These are phyloP conservation scores for Pichia gijzeniarum DNA, from an alignment of 805 yeast genomes.

Conservation along the genomic window DNA sequence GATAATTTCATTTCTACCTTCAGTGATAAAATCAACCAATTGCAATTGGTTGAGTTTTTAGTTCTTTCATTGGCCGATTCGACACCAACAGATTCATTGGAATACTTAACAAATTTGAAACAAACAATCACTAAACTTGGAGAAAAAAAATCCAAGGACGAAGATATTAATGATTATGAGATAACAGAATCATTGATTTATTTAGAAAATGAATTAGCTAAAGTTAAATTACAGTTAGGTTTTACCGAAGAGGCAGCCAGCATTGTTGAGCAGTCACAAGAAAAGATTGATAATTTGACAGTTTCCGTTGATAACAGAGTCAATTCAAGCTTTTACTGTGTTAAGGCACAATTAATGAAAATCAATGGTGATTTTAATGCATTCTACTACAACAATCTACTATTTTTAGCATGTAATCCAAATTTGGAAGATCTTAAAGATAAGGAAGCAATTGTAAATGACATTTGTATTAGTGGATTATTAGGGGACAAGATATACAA, in stretches of 20 bases:
- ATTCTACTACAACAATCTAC: slow-evolving; percentile 73
- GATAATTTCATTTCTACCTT: slow-evolving; percentile 64
- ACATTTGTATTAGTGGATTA: slow-evolving; percentile 78
- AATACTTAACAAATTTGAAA: slow-evolving; percentile 39
- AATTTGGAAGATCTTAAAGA: slow-evolving; percentile 36
- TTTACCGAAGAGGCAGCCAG: slow-evolving; percentile 54
- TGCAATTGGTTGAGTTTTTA: slow-evolving; percentile 72
- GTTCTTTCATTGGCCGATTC: slow-evolving; percentile 43
- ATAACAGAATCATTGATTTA: slow-evolving; percentile 47
- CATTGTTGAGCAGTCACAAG: slow-evolving; percentile 55
- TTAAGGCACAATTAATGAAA: slow-evolving; percentile 71
- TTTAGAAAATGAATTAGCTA: slow-evolving; percentile 68
- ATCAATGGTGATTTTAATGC: slow-evolving; percentile 69
- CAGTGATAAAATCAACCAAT: slow-evolving; percentile 65
- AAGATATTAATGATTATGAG: slow-evolving; percentile 29
- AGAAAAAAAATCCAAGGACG: slow-evolving; percentile 27
- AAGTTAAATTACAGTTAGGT: slow-evolving; percentile 53
- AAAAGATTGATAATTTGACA: slow-evolving; percentile 50
- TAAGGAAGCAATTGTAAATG: slow-evolving; percentile 47
- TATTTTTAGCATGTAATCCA: slow-evolving; percentile 72
- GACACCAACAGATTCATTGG: slow-evolving; percentile 43
- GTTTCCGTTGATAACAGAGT: slow-evolving; percentile 51
- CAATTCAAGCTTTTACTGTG: slow-evolving; percentile 76
- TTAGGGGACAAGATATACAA: slow-evolving; percentile 90
- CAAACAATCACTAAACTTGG: slow-evolving; percentile 39